Evolutionary conservation across 345 rosid species (phyloP).

Genomic region (Tarenaya hassleriana): DNA sequence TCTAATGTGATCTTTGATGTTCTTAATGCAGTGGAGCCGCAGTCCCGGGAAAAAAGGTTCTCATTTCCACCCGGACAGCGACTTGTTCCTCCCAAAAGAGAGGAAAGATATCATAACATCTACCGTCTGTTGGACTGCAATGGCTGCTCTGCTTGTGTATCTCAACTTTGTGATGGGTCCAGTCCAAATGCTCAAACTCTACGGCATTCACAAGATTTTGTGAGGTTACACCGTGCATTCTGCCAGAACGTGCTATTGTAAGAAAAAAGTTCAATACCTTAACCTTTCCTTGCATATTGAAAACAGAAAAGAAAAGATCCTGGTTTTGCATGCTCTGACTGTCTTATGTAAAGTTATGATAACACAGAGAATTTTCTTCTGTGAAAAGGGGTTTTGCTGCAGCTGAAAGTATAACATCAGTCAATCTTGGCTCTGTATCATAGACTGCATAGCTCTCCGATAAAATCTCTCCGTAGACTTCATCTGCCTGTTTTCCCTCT

Average conservation of each 20-base stretch:
- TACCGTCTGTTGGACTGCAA: conserved; percentile 65
- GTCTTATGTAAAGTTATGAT: conserved; percentile 3
- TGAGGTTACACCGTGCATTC: conserved; percentile 88
- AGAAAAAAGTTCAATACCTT: conserved; percentile 32
- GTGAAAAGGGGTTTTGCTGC: conserved; percentile 3
- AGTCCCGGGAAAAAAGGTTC: conserved; percentile 93
- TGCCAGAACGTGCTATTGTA: conserved; percentile 93
- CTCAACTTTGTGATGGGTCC: conserved; percentile 53
- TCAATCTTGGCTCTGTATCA: conserved; percentile 18
- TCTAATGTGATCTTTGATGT: conserved; percentile 11
- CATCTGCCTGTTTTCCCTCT: conserved; percentile 7
- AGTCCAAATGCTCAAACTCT: conserved; percentile 58
- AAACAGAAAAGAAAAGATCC: neutral
- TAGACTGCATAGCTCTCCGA: conserved; percentile 1
- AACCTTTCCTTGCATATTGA: conserved; percentile 11
- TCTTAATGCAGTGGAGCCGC: conserved; percentile 50
- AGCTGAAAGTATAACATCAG: conserved; percentile 6
- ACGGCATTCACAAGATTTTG: conserved; percentile 74
- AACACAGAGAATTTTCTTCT: neutral
- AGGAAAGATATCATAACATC: conserved; percentile 63
- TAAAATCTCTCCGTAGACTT: neutral
- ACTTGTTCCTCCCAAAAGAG: conserved; percentile 66
- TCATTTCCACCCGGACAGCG: conserved; percentile 73
- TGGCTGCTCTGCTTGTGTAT: conserved; percentile 52
- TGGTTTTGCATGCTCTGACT: conserved; percentile 10